phyloP scores from a whole-genome alignment of 352 stramenopile species.

The Phytophthora sp. region DNA sequence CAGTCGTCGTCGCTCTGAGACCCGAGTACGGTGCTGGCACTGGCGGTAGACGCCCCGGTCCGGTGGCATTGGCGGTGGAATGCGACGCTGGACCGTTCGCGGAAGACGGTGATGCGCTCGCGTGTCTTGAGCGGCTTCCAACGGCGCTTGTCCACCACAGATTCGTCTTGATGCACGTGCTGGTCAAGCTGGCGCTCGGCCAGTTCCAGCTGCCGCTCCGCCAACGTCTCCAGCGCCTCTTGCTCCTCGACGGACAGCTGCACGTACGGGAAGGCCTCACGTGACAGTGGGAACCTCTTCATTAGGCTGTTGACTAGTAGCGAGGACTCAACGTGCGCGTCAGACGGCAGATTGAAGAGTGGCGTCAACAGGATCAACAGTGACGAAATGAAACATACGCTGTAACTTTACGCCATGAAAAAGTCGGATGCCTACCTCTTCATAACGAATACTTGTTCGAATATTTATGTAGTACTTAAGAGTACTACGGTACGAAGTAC shows the following conservation, averaged over 20 bases:
- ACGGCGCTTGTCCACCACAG: slow-evolving; percentile 35
- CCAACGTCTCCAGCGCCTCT: slow-evolving; percentile 35
- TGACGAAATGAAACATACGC: no score
- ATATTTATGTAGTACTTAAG: no score
- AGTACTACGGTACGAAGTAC: no score
- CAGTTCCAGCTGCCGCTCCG: slow-evolving; percentile 34
- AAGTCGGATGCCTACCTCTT: no score
- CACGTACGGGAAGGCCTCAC: slow-evolving; percentile 37
- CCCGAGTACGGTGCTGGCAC: not conserved
- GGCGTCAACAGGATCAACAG: slow-evolving; percentile 18
- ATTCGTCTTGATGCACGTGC: slow-evolving; percentile 28
- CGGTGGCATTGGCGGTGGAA: slow-evolving; percentile 33
- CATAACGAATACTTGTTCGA: no score
- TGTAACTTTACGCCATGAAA: no score
- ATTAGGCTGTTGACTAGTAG: not conserved
- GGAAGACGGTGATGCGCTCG: slow-evolving; percentile 57
- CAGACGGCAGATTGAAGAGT: slow-evolving; percentile 19
- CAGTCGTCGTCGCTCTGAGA: slow-evolving; percentile 25
- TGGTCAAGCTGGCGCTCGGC: slow-evolving; percentile 40
- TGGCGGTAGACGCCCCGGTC: not conserved
- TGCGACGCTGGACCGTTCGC: slow-evolving; percentile 34
- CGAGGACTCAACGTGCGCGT: slow-evolving; percentile 1
- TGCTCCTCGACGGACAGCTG: slow-evolving; percentile 31
- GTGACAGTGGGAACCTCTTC: slow-evolving; percentile 41
- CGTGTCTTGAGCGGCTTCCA: slow-evolving; percentile 64